A percentile compares a stretch with the other conserved stretches of the same genome.
phyloP scores from a whole-genome alignment of 2,329 filamentous ascomycete species.

The Cercospora brassicicola region DNA sequence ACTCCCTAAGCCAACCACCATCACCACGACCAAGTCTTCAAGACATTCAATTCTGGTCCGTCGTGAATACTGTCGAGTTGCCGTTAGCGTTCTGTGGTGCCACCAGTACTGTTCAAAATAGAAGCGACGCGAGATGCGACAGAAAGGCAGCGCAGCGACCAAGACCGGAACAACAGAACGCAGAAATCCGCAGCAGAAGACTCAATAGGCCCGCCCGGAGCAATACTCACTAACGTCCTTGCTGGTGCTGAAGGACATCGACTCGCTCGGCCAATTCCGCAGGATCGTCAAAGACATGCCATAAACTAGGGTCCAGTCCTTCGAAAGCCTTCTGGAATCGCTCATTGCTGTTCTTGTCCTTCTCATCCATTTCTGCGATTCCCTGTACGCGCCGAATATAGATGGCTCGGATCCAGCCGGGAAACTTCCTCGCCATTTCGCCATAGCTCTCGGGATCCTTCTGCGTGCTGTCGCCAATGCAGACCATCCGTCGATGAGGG shows the following conservation, averaged over 20 bases:
- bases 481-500: slow-evolving; percentile 74
- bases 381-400: slow-evolving; percentile 82
- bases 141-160: not conserved
- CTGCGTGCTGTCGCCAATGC: slow-evolving; percentile 88
- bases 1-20: not conserved
- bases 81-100: slow-evolving; percentile 14
- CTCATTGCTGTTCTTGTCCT: slow-evolving; percentile 64
- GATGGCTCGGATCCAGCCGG: slow-evolving; percentile 78
- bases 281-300: slow-evolving; percentile 81
- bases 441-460: slow-evolving; percentile 88
- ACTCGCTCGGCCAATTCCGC: slow-evolving; percentile 57
- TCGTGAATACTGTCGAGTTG: slow-evolving; percentile 14
- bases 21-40: slow-evolving; percentile 23
- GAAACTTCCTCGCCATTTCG: slow-evolving; percentile 67
- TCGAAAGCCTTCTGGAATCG: slow-evolving; percentile 84
- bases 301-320: slow-evolving; percentile 66
- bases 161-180: not conserved
- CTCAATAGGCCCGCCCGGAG: not conserved
- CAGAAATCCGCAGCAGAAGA: not conserved
- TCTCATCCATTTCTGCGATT: slow-evolving; percentile 69
- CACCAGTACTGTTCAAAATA: not conserved
- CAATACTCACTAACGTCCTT: slow-evolving; percentile 21
- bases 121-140: not conserved
- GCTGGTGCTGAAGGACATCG: slow-evolving; percentile 33
- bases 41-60: slow-evolving; percentile 19